Percentiles rank a stretch among this genome's conserved stretches.
Conservation (phyloP, 2,329 filamentous ascomycete species). For the Xylariales sp. region DNA sequence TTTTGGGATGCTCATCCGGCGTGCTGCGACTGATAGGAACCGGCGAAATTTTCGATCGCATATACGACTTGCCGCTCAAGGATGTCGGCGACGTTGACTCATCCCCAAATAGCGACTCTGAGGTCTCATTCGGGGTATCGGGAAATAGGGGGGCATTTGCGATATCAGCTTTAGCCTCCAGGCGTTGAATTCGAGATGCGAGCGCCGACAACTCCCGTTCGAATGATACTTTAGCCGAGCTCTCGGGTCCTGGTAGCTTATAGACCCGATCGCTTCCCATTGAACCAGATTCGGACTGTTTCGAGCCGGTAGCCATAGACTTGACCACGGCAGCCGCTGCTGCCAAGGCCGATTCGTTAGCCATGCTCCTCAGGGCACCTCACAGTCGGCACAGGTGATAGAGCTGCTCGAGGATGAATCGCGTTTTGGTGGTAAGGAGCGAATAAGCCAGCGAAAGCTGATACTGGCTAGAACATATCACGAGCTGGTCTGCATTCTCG, state of each 20-base stretch:
- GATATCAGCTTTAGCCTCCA: slow-evolving; percentile 72
- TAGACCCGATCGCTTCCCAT: slow-evolving; percentile 46
- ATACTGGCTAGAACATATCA: slow-evolving; percentile 5
- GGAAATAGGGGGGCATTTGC: slow-evolving; percentile 58
- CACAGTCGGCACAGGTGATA: neutral
- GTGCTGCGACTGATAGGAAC: slow-evolving; percentile 33
- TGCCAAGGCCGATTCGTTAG: slow-evolving; percentile 50
- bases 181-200: slow-evolving; percentile 69
- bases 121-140: slow-evolving; percentile 75
- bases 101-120: slow-evolving; percentile 59
- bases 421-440: slow-evolving; percentile 9
- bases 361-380: slow-evolving; percentile 30
- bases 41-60: slow-evolving; percentile 41
- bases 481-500: slow-evolving; percentile 7
- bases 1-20: slow-evolving; percentile 33
- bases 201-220: slow-evolving; percentile 81
- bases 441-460: slow-evolving; percentile 9
- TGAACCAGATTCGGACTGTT: slow-evolving; percentile 33
- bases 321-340: slow-evolving; percentile 51
- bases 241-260: slow-evolving; percentile 72
- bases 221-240: slow-evolving; percentile 69
- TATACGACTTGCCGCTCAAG: slow-evolving; percentile 36
- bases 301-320: slow-evolving; percentile 42
- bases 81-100: slow-evolving; percentile 42
- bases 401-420: no score